Evolutionary conservation across 768 basidiomycete species (phyloP), one percentile per base, ranked within the genome.

Genomic region (Boletus sp.): DNA sequence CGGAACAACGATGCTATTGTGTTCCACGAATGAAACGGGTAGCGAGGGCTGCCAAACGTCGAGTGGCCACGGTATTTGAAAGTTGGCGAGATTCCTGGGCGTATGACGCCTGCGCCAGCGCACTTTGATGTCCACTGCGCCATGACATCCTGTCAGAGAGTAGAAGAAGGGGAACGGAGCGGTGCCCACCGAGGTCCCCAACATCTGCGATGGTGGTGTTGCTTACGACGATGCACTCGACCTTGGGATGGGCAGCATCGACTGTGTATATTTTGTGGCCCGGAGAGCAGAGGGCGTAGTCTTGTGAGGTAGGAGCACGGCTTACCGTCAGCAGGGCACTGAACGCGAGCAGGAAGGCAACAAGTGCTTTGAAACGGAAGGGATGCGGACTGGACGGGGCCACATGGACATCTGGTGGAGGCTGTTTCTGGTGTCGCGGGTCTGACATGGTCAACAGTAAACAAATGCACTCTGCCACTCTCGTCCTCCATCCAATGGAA

Each of bases 251-350:
- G 2, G 60, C 47, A 9, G 75, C 64, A 59, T 89, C 82, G 0
- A 91, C 88, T 1, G 90, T 91, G 65, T 90, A 90, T 37, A 92
- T 83, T 39, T 72, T 77, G 23, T 67, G 62, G 1, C 68, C 61
- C 1, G 62, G 61, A 0, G 87, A 79, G 63, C 86, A 91, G n/a
- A 90, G 58, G 4, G 77, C 76, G 62, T 89, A 88, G 66, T 64
- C 64, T 1, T 50, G 23, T 4, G 56, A 51, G 5, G 29, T 2
- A 25, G 32, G 25, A 5, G 19, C n/a, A 9, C 38, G 54, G 10
- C 15, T 4, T 7, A 51, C 7, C 1, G 39, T 49, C 8, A 67
- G 17, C 17, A 51, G 19, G 2, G 41, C 52, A n/a, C 46, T 50
- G 21, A 64, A 4, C 0, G 39, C 57, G 33, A 68, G 50, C 14